Percentiles rank a stretch among this genome's conserved stretches.
Conservation (phyloP, 2,329 filamentous ascomycete species). For the Microcera coccophila region DNA sequence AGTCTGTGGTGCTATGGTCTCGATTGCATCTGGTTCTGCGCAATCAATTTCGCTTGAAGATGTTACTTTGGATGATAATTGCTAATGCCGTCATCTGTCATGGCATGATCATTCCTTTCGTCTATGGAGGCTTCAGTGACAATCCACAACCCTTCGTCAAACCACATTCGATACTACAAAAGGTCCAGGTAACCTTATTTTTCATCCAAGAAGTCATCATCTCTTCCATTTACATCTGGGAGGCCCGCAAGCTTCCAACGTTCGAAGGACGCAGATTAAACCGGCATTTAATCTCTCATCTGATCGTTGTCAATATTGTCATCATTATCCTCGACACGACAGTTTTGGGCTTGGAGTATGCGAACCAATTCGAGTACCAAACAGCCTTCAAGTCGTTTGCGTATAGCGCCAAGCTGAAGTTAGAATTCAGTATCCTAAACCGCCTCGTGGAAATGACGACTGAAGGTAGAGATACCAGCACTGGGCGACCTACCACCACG, state of each 20-base stretch:
- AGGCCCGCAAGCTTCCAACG: slow-evolving; percentile 46
- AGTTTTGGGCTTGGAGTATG: slow-evolving; percentile 33
- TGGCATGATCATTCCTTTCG: slow-evolving; percentile 51
- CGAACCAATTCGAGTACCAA: slow-evolving; percentile 33
- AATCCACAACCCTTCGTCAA: slow-evolving; percentile 18
- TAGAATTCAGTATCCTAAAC: slow-evolving; percentile 38
- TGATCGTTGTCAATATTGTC: slow-evolving; percentile 41
- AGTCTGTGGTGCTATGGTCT: slow-evolving; percentile 59
- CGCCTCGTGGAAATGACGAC: slow-evolving; percentile 27
- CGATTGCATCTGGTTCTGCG: slow-evolving; percentile 57
- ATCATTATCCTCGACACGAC: slow-evolving; percentile 39
- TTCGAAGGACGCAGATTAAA: slow-evolving; percentile 33
- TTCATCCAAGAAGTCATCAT: slow-evolving; percentile 53
- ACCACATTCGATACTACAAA: slow-evolving; percentile 46
- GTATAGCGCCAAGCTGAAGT: slow-evolving; percentile 36
- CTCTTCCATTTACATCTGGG: slow-evolving; percentile 50
- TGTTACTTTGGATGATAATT: slow-evolving; percentile 56
- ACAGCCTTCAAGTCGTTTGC: slow-evolving; percentile 25
- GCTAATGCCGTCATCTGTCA: slow-evolving; percentile 50
- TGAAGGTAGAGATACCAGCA: background rate
- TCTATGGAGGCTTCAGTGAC: slow-evolving; percentile 46
- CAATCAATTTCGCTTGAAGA: slow-evolving; percentile 45
- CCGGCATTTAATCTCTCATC: slow-evolving; percentile 28
- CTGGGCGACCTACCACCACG: too few species aligned
- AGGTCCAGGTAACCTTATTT: slow-evolving; percentile 53